Percentiles rank a stretch among this genome's conserved stretches.
phyloP scores from a whole-genome alignment of 805 yeast species.

The Scheffersomyces coipomensis region DNA sequence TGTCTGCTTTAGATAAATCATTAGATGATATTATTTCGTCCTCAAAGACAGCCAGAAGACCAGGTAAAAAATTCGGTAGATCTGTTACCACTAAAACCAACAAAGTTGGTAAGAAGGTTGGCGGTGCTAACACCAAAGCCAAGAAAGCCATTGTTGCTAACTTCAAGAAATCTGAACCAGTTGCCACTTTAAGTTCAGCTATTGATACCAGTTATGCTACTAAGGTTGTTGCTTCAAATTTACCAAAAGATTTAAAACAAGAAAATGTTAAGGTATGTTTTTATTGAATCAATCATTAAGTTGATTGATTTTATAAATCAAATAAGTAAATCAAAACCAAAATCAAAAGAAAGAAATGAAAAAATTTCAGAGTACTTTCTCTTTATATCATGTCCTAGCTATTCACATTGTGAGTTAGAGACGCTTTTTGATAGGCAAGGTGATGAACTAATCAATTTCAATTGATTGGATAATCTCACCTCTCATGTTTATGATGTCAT shows the following conservation, averaged over 20 bases:
- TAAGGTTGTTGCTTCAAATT: conserved; percentile 81
- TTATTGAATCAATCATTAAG: background rate
- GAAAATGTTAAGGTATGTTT: conserved; percentile 83
- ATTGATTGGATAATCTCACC: too few species aligned
- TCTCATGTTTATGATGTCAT: too few species aligned
- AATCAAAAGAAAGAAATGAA: background rate
- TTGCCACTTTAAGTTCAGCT: conserved; percentile 15
- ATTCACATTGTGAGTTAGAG: too few species aligned
- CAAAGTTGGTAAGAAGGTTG: conserved; percentile 37
- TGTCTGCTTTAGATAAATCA: conserved; percentile 89
- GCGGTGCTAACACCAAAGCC: conserved; percentile 16
- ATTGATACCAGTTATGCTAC: conserved; percentile 59
- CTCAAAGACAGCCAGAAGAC: conserved; percentile 36
- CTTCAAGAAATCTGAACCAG: conserved; percentile 23
- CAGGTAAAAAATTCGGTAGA: conserved; percentile 17
- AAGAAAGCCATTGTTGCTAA: conserved; percentile 21
- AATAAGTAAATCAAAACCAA: background rate
- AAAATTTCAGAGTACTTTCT: background rate
- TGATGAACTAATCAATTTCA: too few species aligned
- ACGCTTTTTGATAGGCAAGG: too few species aligned
- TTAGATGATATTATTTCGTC: conserved; percentile 91
- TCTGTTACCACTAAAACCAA: conserved; percentile 16
- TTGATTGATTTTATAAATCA: conserved; percentile 1
- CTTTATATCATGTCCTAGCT: too few species aligned
- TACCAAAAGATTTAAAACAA: conserved; percentile 84